phyloP scores from a whole-genome alignment of 345 rosid genomes.

The Corchorus olitorius region DNA sequence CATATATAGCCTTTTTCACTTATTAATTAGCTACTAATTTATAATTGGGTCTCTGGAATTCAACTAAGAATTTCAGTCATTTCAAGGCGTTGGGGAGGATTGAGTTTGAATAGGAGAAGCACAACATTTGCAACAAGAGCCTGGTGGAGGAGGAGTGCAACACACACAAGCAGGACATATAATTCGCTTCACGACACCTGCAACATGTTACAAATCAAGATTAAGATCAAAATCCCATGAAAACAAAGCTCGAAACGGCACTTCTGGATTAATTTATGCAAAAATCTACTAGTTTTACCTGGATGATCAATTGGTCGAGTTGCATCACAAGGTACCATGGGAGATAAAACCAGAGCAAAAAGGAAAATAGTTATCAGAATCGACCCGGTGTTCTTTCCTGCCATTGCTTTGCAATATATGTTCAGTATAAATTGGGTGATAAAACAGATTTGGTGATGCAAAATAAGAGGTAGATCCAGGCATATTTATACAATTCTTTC shows the following conservation, averaged over 20 bases:
- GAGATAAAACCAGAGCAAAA: too few relatives aligned
- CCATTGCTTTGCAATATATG: not conserved
- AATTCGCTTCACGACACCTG: too few relatives aligned
- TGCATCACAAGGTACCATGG: too few relatives aligned
- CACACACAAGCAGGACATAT: constrained; percentile 30
- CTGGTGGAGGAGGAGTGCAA: constrained; percentile 34
- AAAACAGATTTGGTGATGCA: not conserved
- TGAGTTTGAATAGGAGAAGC: not conserved
- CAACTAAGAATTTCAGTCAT: not conserved
- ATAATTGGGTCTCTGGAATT: not conserved
- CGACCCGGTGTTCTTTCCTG: too few relatives aligned
- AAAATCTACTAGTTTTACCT: too few relatives aligned
- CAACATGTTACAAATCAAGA: too few relatives aligned
- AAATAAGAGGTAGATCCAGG: not conserved
- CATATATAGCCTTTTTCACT: not conserved
- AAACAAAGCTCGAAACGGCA: too few relatives aligned
- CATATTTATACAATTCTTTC: constrained; percentile 5
- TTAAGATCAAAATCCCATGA: too few relatives aligned
- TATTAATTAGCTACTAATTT: not conserved
- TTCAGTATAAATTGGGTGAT: not conserved
- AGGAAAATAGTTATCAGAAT: too few relatives aligned
- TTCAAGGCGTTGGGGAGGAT: not conserved
- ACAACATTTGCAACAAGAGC: constrained; percentile 32
- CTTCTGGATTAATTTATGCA: too few relatives aligned
- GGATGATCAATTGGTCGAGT: too few relatives aligned